Conservation (phyloP, 106 monocot species). For the Allium cepa region DNA sequence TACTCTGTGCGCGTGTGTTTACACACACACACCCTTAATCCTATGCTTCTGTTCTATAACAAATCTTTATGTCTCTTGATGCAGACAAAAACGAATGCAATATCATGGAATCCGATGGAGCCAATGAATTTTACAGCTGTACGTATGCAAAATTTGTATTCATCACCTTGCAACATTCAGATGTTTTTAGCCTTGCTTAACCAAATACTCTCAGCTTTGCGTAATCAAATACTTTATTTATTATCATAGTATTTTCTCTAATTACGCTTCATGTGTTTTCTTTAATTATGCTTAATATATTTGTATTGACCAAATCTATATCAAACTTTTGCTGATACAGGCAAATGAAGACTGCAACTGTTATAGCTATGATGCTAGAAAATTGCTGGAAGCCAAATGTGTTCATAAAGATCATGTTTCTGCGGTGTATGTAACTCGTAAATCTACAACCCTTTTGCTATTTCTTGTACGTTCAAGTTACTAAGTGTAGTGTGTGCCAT, state of each 20-base stretch:
- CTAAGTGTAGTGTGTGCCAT: not conserved
- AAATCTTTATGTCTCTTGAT: conserved; percentile 8
- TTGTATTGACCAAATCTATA: no score
- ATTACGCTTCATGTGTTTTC: no score
- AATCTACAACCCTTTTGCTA: not conserved
- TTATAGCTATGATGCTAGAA: conserved; percentile 91
- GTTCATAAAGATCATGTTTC: conserved; percentile 96
- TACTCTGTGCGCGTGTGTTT: no score
- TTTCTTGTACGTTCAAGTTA: no score
- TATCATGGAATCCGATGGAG: conserved; percentile 99
- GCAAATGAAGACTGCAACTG: conserved; percentile 99
- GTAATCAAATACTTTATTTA: not conserved
- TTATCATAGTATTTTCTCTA: not conserved
- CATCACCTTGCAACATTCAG: no score
- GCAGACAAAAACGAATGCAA: conserved; percentile 91
- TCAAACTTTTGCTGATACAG: conserved; percentile 25
- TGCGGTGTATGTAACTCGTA: conserved; percentile 68
- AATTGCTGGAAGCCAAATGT: conserved; percentile 82
- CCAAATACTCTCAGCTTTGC: not conserved
- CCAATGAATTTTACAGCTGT: conserved; percentile 99
- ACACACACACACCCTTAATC: no score
- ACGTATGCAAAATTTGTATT: conserved; percentile 16
- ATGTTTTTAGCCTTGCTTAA: no score
- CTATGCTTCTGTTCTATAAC: no score
- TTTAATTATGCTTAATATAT: no score